Percentiles rank a stretch among this genome's conserved stretches.
phyloP scores from a whole-genome alignment of 176 grass and related monocot genomes.

The Panicum miliaceum region DNA sequence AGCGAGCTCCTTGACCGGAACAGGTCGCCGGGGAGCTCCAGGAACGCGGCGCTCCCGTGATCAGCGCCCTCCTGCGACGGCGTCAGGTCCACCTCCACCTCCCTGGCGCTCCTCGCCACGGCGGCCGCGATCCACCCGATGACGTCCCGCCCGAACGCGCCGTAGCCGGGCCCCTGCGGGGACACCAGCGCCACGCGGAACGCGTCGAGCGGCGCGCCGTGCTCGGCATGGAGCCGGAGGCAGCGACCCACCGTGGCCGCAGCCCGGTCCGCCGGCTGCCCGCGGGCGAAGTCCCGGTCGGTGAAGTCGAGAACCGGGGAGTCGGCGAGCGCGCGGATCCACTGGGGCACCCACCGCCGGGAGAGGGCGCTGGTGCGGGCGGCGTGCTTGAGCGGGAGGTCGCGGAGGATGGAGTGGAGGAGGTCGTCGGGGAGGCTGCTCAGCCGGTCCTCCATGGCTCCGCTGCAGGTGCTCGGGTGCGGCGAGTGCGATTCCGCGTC shows the following conservation, averaged over 20 bases:
- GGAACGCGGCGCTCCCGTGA: not conserved
- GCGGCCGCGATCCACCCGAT: slow-evolving; percentile 43
- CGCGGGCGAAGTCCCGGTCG: slow-evolving; percentile 44
- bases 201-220: slow-evolving; percentile 34
- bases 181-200: slow-evolving; percentile 36
- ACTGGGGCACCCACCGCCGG: slow-evolving; percentile 40
- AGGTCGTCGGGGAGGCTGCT: slow-evolving; percentile 64
- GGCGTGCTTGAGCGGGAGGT: slow-evolving; percentile 51
- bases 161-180: not conserved
- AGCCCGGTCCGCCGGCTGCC: slow-evolving; percentile 42
- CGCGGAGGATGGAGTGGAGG: slow-evolving; percentile 51
- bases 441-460: slow-evolving; percentile 43
- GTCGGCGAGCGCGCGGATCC: slow-evolving; percentile 43
- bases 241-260: slow-evolving; percentile 38
- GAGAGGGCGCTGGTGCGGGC: slow-evolving; percentile 56
- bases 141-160: slow-evolving; percentile 33
- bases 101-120: slow-evolving; percentile 46
- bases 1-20: slow-evolving; percentile 37
- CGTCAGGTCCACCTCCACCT: slow-evolving; percentile 51
- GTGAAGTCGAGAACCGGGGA: slow-evolving; percentile 52
- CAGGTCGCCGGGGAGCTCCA: slow-evolving; percentile 35
- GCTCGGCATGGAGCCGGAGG: slow-evolving; percentile 47
- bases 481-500: not conserved
- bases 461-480: not conserved
- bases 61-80: not conserved